Percentiles rank a stretch among this genome's conserved stretches.
Evolutionary conservation across 345 rosid species (phyloP).

Genomic region (Lagerstroemia speciosa): DNA sequence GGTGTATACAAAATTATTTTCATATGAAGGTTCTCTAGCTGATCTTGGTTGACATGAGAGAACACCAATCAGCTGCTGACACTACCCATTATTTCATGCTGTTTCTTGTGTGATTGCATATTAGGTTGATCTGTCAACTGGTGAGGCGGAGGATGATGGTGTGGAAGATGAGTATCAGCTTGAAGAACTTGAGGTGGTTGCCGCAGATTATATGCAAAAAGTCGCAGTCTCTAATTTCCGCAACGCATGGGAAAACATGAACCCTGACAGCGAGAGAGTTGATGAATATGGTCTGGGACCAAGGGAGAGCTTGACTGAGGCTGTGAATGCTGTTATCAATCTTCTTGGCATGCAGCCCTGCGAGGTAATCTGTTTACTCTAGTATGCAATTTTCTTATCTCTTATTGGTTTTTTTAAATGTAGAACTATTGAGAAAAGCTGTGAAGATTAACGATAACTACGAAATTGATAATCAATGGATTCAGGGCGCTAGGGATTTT

Average conservation of each 20-base stretch:
- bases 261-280: constrained; percentile 62
- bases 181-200: constrained; percentile 90
- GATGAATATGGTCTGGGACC: constrained; percentile 98
- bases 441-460: neutral
- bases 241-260: constrained; percentile 94
- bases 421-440: neutral
- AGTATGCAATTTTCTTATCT: neutral
- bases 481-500: neutral
- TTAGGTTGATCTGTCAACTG: constrained; percentile 85
- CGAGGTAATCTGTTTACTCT: constrained; percentile 38
- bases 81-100: neutral
- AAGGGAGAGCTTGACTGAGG: constrained; percentile 80
- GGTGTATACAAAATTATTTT: neutral
- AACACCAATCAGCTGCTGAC: neutral
- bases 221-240: constrained; percentile 89
- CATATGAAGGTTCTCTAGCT: neutral
- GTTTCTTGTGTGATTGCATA: neutral
- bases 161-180: constrained; percentile 97
- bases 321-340: constrained; percentile 71
- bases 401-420: neutral
- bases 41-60: neutral
- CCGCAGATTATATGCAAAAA: constrained; percentile 85
- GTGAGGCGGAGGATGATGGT: constrained; percentile 92
- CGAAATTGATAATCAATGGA: neutral
- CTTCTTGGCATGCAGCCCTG: constrained; percentile 99